phyloP scores from a whole-genome alignment of 1,284 basidiomycete genomes.

The Sanghuangporus baumii region DNA sequence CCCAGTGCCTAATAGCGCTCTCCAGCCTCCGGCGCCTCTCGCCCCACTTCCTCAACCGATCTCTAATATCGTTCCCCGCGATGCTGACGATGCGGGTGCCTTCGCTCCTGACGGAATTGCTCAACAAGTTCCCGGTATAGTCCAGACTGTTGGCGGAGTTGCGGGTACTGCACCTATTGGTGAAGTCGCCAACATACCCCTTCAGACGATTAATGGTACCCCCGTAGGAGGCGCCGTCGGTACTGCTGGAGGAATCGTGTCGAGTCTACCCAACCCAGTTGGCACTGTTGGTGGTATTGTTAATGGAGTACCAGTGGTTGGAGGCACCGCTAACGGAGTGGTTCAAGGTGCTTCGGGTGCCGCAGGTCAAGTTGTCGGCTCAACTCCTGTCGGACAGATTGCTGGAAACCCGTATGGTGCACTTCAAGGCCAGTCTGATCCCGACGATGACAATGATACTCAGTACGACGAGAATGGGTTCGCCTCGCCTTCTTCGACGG shows the following conservation, averaged over 20 bases:
- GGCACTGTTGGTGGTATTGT: not conserved
- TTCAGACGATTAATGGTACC: not conserved
- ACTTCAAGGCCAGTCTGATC: not conserved
- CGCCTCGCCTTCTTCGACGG: slow-evolving; percentile 12
- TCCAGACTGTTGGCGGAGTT: not conserved
- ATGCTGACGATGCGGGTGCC: not conserved
- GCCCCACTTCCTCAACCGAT: not conserved
- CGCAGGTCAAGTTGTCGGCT: not conserved
- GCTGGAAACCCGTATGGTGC: not conserved
- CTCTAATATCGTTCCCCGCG: not conserved
- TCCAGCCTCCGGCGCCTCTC: not conserved
- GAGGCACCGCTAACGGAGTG: not conserved
- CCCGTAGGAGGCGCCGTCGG: not conserved
- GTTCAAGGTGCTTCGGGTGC: not conserved
- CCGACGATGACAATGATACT: not conserved
- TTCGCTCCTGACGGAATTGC: not conserved
- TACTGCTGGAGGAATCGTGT: not conserved
- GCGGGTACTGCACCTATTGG: not conserved
- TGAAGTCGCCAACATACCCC: not conserved
- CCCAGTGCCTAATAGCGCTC: not conserved
- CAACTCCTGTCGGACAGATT: not conserved
- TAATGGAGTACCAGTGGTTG: not conserved
- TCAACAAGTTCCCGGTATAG: not conserved
- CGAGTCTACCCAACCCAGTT: not conserved
- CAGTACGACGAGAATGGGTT: not conserved